A percentile compares a stretch with the other conserved stretches of the same genome.
Conservation (phyloP, 2,329 filamentous ascomycete species). For the Penicillium griseofulvum region DNA sequence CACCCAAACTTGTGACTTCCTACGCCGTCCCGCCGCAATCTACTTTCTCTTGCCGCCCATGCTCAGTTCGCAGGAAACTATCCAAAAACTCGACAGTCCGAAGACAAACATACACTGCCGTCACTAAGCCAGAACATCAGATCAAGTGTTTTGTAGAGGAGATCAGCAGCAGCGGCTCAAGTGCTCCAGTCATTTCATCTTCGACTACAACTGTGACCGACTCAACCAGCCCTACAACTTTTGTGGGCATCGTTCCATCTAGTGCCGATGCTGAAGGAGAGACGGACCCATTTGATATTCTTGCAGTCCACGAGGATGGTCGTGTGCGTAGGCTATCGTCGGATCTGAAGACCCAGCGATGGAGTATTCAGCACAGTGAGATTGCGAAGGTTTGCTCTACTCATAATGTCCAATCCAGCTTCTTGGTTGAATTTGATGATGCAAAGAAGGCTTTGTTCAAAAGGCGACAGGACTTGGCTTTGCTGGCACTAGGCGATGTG, state of each 20-base stretch:
- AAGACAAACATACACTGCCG: constrained; percentile 57
- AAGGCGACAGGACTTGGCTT: constrained; percentile 40
- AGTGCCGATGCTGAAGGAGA: constrained; percentile 23
- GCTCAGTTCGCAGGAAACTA: constrained; percentile 55
- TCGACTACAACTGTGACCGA: constrained; percentile 39
- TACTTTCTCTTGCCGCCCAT: constrained; percentile 56
- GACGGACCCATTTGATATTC: constrained; percentile 37
- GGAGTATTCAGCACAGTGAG: constrained; percentile 39
- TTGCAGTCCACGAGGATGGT: constrained; percentile 47
- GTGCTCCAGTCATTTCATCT: constrained; percentile 39
- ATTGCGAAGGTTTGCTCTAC: constrained; percentile 28
- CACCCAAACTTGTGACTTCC: constrained; percentile 58
- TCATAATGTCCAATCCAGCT: constrained; percentile 35
- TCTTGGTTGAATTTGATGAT: constrained; percentile 43
- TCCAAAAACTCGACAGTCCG: constrained; percentile 44
- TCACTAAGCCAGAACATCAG: constrained; percentile 49
- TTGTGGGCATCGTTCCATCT: constrained; percentile 39
- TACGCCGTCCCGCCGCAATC: constrained; percentile 62
- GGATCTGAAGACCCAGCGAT: constrained; percentile 41
- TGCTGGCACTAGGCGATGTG: constrained; percentile 36
- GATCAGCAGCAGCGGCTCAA: constrained; percentile 30
- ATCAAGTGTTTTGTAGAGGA: constrained; percentile 57
- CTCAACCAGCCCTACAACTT: constrained; percentile 38
- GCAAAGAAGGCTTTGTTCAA: constrained; percentile 41
- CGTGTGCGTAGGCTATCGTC: constrained; percentile 40